Conservation (phyloP, 2,329 filamentous ascomycete genomes). For the Zymoseptoria pseudotritici region DNA sequence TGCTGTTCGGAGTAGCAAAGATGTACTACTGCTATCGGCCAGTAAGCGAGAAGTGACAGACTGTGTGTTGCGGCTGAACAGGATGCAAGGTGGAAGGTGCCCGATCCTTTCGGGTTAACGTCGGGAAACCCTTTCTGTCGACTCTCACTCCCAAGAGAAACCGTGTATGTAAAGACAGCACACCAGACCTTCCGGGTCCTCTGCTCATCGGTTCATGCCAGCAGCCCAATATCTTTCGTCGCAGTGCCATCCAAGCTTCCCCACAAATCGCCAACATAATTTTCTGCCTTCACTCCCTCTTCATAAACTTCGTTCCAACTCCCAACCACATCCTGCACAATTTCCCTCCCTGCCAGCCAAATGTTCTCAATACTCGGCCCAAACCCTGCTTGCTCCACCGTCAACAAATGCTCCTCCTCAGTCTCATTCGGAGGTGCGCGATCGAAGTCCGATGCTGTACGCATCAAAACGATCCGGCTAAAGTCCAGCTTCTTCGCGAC, state of each 20-base stretch:
- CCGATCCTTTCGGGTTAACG: background rate
- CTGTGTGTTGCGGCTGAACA: background rate
- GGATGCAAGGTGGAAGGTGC: background rate
- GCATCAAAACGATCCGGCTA: slow-evolving; percentile 30
- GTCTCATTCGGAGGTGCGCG: slow-evolving; percentile 53
- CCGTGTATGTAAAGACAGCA: too few relatives aligned
- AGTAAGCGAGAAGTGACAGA: background rate
- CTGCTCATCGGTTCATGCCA: background rate
- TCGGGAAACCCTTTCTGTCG: background rate
- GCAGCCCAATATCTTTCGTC: slow-evolving; percentile 53
- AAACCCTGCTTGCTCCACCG: slow-evolving; percentile 56
- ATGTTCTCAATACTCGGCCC: slow-evolving; percentile 58
- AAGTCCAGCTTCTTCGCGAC: slow-evolving; percentile 27
- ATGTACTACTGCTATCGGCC: background rate
- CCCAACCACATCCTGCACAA: slow-evolving; percentile 55
- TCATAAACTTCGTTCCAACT: slow-evolving; percentile 54
- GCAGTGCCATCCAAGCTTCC: slow-evolving; percentile 57
- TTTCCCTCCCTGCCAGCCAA: slow-evolving; percentile 56
- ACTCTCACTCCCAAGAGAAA: too few relatives aligned
- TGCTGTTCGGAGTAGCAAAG: background rate
- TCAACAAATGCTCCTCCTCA: slow-evolving; percentile 52
- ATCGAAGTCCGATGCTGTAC: slow-evolving; percentile 60
- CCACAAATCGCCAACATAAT: slow-evolving; percentile 65
- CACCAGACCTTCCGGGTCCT: background rate
- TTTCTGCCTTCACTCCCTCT: slow-evolving; percentile 48